Evolutionary conservation across 2,329 filamentous ascomycete species (phyloP), one percentile per base, ranked within the genome.

Genomic region (Laburnicola sp.): DNA sequence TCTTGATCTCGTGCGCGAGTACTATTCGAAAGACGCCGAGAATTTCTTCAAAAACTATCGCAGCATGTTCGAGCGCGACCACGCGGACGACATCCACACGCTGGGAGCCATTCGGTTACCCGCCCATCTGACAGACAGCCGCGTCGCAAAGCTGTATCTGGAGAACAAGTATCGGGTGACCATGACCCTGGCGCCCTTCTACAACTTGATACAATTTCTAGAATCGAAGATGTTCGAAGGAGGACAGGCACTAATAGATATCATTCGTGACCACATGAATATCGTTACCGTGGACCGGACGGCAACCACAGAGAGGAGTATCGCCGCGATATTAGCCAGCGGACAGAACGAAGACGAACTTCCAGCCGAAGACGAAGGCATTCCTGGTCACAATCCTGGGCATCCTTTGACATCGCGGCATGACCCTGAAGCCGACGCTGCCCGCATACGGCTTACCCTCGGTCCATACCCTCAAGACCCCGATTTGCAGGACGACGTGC

Each of bases 121-220:
- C 0, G 83, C 89, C 51, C 94, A 99, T 66, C 78, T 94, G 6
- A 78, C 84, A 34, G 86, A 90, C 51, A 95, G 94, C 66, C 72
- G 82, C 1, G 82, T 87, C n/a, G 87, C 89, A 5, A 89, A 88
- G 69, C 78, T 94, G 2, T 99, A 97, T 72, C 83, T 84, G 35
- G 83, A 86, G 49, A 93, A 92, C 78, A 94, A 91, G 71, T 99
- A 97, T 70, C 85, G 91, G 9, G 81, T 99, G 31, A 91, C 91
- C 0, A 77, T 99, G n/a, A 97, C 92, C 63, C 86, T 87, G 50
- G 87, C 92, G 61, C 86, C 91, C 0, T 91, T 89, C 51, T 86
- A 86, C 50, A 89, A 89, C 53, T 81, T 97, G 6, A 87, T 96
- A 65, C 88, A 91, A 62, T 96, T 93, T 62, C 78, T 99, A 0